These are phyloP conservation scores for Colletotrichum salicis DNA, from an alignment of 2,329 filamentous ascomycete species.

Conservation along the genomic window DNA sequence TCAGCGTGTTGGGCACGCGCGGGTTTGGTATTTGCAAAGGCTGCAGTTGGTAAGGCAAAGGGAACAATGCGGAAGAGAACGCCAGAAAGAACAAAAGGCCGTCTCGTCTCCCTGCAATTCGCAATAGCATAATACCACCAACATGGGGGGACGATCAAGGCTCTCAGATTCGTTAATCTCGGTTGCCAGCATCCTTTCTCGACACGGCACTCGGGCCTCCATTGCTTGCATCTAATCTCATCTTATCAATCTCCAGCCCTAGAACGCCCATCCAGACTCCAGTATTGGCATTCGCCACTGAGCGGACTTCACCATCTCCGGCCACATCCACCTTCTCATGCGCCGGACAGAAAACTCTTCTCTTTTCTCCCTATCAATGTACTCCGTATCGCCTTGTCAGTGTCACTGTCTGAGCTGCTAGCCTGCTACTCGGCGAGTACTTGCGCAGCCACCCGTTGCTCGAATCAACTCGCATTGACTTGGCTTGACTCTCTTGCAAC, in stretches of 20 bases:
- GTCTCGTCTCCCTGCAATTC: background rate
- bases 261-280: background rate
- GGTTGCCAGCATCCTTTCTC: background rate
- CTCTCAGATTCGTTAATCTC: background rate
- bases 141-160: background rate
- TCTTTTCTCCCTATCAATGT: background rate
- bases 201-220: background rate
- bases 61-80: background rate
- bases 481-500: background rate
- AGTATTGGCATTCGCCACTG: background rate
- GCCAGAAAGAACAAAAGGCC: no score
- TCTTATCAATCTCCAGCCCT: slow-evolving; percentile 5
- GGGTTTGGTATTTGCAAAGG: no score
- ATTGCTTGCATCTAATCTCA: background rate
- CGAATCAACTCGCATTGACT: background rate
- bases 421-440: no score
- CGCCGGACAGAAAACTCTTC: background rate
- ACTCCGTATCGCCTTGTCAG: no score
- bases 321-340: background rate
- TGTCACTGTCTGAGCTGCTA: no score
- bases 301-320: background rate
- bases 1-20: no score
- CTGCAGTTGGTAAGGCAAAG: background rate
- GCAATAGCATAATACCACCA: background rate
- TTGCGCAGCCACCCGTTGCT: background rate